phyloP scores from a whole-genome alignment of 2,329 filamentous ascomycete genomes.

The Canariomyces notabilis region DNA sequence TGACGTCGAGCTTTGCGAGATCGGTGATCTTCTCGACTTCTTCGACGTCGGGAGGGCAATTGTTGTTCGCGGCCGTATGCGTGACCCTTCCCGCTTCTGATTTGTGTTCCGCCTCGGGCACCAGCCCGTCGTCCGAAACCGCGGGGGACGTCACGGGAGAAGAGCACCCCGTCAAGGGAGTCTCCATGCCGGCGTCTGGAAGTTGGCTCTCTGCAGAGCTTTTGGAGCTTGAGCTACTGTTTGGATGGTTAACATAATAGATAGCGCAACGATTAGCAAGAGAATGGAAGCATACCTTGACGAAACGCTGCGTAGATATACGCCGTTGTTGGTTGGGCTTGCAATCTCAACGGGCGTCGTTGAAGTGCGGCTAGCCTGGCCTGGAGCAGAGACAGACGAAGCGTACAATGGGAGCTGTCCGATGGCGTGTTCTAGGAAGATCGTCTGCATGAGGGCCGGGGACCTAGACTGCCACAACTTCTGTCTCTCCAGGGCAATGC shows the following conservation, averaged over 20 bases:
- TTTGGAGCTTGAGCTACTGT: slow-evolving; percentile 2
- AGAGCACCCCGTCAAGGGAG: too few relatives aligned
- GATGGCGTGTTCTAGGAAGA: slow-evolving; percentile 6
- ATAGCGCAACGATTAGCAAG: not conserved
- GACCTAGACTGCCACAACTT: too few relatives aligned
- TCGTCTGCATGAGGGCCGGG: not conserved
- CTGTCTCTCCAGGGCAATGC: too few relatives aligned
- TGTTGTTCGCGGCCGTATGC: too few relatives aligned
- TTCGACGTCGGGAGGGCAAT: too few relatives aligned
- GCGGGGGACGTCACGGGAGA: too few relatives aligned
- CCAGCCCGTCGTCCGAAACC: too few relatives aligned
- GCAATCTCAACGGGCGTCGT: not conserved
- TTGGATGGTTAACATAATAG: not conserved
- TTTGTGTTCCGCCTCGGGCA: too few relatives aligned
- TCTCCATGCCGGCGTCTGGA: too few relatives aligned
- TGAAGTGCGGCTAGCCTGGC: not conserved
- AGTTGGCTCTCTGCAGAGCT: not conserved
- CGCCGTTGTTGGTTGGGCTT: not conserved
- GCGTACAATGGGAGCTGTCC: not conserved
- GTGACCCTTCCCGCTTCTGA: too few relatives aligned
- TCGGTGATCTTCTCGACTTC: not conserved
- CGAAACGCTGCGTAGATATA: slow-evolving; percentile 4
- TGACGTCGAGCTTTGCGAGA: too few relatives aligned
- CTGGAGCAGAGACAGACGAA: not conserved
- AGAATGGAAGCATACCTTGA: not conserved